Evolutionary conservation across 768 basidiomycete genomes (phyloP).

Genomic region (Hirschioporus abietinus): DNA sequence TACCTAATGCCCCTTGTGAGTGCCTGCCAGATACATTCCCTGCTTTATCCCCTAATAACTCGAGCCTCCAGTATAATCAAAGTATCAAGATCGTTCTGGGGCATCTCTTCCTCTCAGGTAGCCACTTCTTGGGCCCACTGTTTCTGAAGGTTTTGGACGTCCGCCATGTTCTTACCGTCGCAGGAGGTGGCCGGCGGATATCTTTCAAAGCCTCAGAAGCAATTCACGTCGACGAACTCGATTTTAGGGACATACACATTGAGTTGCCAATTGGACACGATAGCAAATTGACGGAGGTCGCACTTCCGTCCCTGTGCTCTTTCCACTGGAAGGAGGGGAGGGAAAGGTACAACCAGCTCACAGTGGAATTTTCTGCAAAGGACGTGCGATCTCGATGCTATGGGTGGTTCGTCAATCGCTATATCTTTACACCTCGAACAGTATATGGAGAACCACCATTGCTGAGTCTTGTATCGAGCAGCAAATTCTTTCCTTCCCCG

Average conservation of each 20-base stretch:
- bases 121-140: background rate
- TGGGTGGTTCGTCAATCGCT: background rate
- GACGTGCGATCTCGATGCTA: background rate
- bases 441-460: background rate
- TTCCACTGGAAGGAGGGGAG: background rate
- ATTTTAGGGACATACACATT: background rate
- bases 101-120: background rate
- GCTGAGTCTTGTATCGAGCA: background rate
- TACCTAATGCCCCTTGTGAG: background rate
- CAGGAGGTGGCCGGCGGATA: background rate
- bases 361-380: background rate
- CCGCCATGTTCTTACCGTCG: background rate
- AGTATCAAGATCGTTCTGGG: background rate
- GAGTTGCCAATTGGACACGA: background rate
- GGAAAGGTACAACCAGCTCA: background rate
- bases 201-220: background rate
- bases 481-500: no score
- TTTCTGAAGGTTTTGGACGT: background rate
- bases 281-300: background rate
- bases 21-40: background rate
- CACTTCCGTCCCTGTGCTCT: background rate
- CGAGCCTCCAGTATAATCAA: background rate
- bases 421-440: background rate
- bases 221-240: background rate
- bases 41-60: background rate